phyloP scores from a whole-genome alignment of 805 yeast genomes.

The Candida arabinofermentans region DNA sequence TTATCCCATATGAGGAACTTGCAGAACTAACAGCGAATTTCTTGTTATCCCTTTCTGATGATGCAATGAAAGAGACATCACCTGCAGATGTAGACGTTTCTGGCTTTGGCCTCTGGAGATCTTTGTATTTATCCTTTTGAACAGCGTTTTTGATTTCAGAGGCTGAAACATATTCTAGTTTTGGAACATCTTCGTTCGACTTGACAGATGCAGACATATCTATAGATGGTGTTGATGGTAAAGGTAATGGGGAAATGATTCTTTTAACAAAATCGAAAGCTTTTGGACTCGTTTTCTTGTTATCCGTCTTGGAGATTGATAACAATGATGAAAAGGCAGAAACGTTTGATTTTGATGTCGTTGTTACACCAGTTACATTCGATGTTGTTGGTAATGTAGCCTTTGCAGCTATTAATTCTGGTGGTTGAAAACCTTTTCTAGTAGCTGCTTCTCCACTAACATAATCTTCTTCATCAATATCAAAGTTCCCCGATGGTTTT shows the following conservation, averaged over 20 bases:
- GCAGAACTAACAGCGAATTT: background rate
- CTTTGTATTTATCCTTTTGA: background rate
- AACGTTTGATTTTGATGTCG: slow-evolving; percentile 32
- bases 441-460: background rate
- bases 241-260: slow-evolving; percentile 28
- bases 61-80: background rate
- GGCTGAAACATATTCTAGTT: slow-evolving; percentile 11
- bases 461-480: background rate
- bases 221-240: slow-evolving; percentile 16
- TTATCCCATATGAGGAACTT: background rate
- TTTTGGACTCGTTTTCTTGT: slow-evolving; percentile 14
- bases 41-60: background rate
- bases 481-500: background rate
- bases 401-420: slow-evolving; percentile 17
- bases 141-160: background rate
- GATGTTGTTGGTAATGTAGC: slow-evolving; percentile 32
- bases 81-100: background rate
- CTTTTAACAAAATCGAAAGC: slow-evolving; percentile 30
- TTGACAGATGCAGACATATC: slow-evolving; percentile 7
- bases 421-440: slow-evolving; percentile 18
- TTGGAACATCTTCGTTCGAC: slow-evolving; percentile 17
- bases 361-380: slow-evolving; percentile 33
- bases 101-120: background rate
- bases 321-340: slow-evolving; percentile 38
- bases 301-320: slow-evolving; percentile 29